Percentiles rank a stretch among this genome's conserved stretches.
phyloP scores from a whole-genome alignment of 2,329 filamentous ascomycete species.

The Alternaria tenuissima region DNA sequence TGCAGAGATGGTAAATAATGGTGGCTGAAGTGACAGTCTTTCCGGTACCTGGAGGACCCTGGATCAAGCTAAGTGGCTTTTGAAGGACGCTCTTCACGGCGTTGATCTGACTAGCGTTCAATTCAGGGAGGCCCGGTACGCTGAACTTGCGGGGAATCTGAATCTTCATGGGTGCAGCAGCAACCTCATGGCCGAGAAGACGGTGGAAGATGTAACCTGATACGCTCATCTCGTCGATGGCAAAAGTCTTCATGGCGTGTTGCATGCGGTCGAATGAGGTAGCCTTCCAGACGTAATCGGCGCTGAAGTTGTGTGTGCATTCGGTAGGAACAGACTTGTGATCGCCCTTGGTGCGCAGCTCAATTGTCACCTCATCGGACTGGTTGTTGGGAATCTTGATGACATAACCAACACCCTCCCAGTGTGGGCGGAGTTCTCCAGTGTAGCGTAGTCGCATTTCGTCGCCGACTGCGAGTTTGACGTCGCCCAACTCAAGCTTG shows the following conservation, averaged over 20 bases:
- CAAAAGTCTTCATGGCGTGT: slow-evolving; percentile 98
- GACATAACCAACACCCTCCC: slow-evolving; percentile 98
- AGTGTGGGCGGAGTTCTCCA: slow-evolving; percentile 87
- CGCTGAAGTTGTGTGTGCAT: slow-evolving; percentile 96
- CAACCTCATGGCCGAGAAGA: slow-evolving; percentile 92
- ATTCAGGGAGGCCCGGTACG: slow-evolving; percentile 89
- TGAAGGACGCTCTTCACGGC: slow-evolving; percentile 95
- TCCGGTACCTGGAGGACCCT: slow-evolving; percentile 94
- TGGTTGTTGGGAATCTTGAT: slow-evolving; percentile 99
- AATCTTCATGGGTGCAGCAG: slow-evolving; percentile 93
- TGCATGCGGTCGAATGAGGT: slow-evolving; percentile 99
- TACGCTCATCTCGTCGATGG: slow-evolving; percentile 96
- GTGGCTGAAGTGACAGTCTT: slow-evolving; percentile 99
- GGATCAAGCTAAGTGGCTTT: slow-evolving; percentile 92
- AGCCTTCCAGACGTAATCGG: slow-evolving; percentile 99
- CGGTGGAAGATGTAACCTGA: slow-evolving; percentile 99
- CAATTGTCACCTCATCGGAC: slow-evolving; percentile 95
- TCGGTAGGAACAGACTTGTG: slow-evolving; percentile 96
- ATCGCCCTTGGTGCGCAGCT: slow-evolving; percentile 91
- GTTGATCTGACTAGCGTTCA: slow-evolving; percentile 95
- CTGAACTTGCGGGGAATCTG: slow-evolving; percentile 96
- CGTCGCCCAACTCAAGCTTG: slow-evolving; percentile 96
- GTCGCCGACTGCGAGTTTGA: slow-evolving; percentile 96
- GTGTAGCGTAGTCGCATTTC: slow-evolving; percentile 98
- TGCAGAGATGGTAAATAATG: slow-evolving; percentile 96